Evolutionary conservation across 768 basidiomycete genomes (phyloP).

Genomic region (Gautieria morchelliformis): DNA sequence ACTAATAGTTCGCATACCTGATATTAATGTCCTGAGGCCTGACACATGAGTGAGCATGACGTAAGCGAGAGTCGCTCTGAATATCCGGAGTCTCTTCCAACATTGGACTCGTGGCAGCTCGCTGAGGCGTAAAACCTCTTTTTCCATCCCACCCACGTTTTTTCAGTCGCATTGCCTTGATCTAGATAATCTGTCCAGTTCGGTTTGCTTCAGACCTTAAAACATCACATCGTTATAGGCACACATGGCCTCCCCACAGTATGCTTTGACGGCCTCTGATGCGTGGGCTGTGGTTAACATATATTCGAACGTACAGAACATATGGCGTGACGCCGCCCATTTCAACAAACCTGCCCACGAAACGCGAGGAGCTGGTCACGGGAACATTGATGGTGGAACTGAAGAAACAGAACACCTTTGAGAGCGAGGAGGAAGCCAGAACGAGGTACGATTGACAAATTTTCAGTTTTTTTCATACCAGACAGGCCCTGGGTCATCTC

Average conservation of each 20-base stretch:
- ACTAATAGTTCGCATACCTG: no score
- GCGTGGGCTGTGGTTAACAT: not conserved
- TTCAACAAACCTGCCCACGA: slow-evolving; percentile 60
- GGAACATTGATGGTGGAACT: slow-evolving; percentile 86
- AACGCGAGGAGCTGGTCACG: slow-evolving; percentile 77
- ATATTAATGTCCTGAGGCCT: no score
- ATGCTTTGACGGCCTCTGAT: not conserved
- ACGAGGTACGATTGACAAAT: slow-evolving; percentile 54
- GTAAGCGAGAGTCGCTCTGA: no score
- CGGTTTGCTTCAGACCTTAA: not conserved
- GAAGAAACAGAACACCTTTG: slow-evolving; percentile 76
- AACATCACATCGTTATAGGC: not conserved
- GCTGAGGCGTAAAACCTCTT: no score
- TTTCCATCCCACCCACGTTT: no score
- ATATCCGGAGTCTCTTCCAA: no score
- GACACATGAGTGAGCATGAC: no score
- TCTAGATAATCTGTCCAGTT: no score
- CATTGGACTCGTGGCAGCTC: no score
- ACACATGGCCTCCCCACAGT: not conserved
- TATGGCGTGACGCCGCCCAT: slow-evolving; percentile 79
- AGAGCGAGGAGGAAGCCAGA: slow-evolving; percentile 79
- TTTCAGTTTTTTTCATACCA: not conserved
- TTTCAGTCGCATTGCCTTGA: no score
- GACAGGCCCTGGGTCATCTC: not conserved
- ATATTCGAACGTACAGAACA: not conserved